Conservation (phyloP, 1,139 yeast genomes). For the Candida sp. region DNA sequence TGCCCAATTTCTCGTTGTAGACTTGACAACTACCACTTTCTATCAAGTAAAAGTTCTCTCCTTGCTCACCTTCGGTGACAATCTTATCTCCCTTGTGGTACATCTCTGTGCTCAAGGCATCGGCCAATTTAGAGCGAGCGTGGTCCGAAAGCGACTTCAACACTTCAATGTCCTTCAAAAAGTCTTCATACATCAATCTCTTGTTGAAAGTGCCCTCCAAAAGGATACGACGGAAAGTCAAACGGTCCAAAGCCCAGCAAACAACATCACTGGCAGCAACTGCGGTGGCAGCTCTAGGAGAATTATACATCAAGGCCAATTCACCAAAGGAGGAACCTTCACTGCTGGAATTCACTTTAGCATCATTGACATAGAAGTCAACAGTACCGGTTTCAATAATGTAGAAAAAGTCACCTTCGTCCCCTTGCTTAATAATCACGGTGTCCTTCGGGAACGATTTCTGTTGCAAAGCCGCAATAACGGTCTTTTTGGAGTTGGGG, state of each 20-base stretch:
- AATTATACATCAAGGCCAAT: slow-evolving; percentile 95
- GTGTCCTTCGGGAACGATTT: slow-evolving; percentile 62
- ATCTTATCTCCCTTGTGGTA: slow-evolving; percentile 77
- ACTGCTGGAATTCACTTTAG: slow-evolving; percentile 73
- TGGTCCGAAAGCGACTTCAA: slow-evolving; percentile 73
- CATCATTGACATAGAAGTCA: slow-evolving; percentile 77
- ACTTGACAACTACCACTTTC: slow-evolving; percentile 90
- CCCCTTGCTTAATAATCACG: slow-evolving; percentile 89
- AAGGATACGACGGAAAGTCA: slow-evolving; percentile 90
- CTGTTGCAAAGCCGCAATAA: slow-evolving; percentile 81
- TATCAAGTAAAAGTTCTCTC: slow-evolving; percentile 89
- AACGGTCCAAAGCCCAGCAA: slow-evolving; percentile 91
- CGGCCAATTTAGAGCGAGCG: slow-evolving; percentile 92
- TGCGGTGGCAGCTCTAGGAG: slow-evolving; percentile 98
- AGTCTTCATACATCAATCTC: slow-evolving; percentile 89
- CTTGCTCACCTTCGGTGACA: slow-evolving; percentile 87
- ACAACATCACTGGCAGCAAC: slow-evolving; percentile 68
- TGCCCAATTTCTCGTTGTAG: slow-evolving; percentile 55
- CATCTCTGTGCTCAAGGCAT: slow-evolving; percentile 83
- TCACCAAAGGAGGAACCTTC: slow-evolving; percentile 97
- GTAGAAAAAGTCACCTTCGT: slow-evolving; percentile 95
- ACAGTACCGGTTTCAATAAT: slow-evolving; percentile 87
- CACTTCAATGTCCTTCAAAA: slow-evolving; percentile 86
- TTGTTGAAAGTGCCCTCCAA: slow-evolving; percentile 91
- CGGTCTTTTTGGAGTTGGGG: slow-evolving; percentile 75